Conservation (phyloP, 345 rosid species). For the Euphorbia lathyris region DNA sequence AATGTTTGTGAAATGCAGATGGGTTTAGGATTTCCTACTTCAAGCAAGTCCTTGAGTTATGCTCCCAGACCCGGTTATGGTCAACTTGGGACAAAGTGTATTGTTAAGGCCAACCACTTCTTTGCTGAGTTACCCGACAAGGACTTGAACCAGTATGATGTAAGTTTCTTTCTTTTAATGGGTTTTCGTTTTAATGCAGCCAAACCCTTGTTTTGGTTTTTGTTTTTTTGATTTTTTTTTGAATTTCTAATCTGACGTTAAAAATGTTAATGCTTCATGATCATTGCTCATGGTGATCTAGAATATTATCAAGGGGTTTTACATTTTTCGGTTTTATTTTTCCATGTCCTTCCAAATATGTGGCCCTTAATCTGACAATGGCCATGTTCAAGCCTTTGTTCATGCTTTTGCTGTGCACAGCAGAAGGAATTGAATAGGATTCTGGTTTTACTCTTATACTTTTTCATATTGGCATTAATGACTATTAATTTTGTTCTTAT, state of each 20-base stretch:
- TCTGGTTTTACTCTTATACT: conserved; percentile 21
- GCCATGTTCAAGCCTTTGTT: conserved; percentile 22
- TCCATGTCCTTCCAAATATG: conserved; percentile 21
- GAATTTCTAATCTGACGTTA: conserved; percentile 20
- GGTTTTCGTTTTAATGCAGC: neutral
- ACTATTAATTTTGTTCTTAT: conserved; percentile 44
- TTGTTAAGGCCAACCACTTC: conserved; percentile 98
- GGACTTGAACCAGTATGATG: conserved; percentile 96
- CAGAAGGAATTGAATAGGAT: conserved; percentile 34
- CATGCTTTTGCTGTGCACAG: conserved; percentile 29
- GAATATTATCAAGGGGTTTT: neutral
- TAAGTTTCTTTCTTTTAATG: conserved; percentile 37
- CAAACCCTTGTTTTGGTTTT: neutral
- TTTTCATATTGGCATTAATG: conserved; percentile 31
- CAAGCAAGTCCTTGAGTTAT: conserved; percentile 71
- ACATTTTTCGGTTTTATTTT: neutral
- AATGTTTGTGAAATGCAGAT: conserved; percentile 37
- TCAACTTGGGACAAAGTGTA: conserved; percentile 79
- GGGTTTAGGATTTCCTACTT: conserved; percentile 49
- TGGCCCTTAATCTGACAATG: conserved; percentile 43
- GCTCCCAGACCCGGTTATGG: conserved; percentile 91
- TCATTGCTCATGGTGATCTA: conserved; percentile 4
- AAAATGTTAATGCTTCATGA: conserved; percentile 3
- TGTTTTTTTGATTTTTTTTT: neutral
- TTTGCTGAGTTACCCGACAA: conserved; percentile 83